These are phyloP conservation scores for Malassezia vespertilionis DNA, from an alignment of 1,284 basidiomycete genomes.

Conservation along the genomic window DNA sequence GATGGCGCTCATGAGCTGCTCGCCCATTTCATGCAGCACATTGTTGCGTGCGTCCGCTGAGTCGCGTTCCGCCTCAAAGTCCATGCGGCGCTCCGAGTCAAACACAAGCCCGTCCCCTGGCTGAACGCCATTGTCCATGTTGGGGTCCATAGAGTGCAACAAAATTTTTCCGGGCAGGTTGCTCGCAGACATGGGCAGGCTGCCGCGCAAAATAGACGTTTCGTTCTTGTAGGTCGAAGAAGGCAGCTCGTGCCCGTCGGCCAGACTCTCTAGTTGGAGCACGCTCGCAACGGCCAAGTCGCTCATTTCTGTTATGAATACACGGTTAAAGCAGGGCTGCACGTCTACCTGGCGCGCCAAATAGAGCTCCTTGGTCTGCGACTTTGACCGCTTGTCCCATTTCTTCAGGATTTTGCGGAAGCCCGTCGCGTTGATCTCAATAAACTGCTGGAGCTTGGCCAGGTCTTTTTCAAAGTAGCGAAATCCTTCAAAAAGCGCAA, in stretches of 20 bases:
- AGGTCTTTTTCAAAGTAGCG: slow-evolving; percentile 86
- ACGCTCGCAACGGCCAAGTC: slow-evolving; percentile 89
- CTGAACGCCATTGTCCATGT: slow-evolving; percentile 16
- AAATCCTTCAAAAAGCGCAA: slow-evolving; percentile 83
- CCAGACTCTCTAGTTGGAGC: slow-evolving; percentile 69
- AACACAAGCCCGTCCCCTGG: slow-evolving; percentile 19
- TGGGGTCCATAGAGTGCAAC: background rate
- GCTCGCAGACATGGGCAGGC: slow-evolving; percentile 6
- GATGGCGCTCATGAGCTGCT: slow-evolving; percentile 30
- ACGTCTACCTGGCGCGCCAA: slow-evolving; percentile 93
- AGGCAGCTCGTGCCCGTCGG: slow-evolving; percentile 24
- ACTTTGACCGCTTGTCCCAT: slow-evolving; percentile 93
- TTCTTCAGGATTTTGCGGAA: slow-evolving; percentile 98
- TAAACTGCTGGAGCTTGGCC: slow-evolving; percentile 89
- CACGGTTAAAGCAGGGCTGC: slow-evolving; percentile 68
- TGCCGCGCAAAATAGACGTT: slow-evolving; percentile 4
- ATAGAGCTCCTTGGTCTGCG: slow-evolving; percentile 89
- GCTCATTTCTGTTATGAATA: slow-evolving; percentile 90
- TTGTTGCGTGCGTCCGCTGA: slow-evolving; percentile 30
- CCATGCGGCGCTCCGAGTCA: slow-evolving; percentile 32
- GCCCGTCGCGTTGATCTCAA: slow-evolving; percentile 94
- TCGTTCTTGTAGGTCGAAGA: slow-evolving; percentile 10
- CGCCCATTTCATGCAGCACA: slow-evolving; percentile 38
- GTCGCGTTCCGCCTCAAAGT: slow-evolving; percentile 31
- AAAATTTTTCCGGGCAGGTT: slow-evolving; percentile 9